Percentiles rank a stretch among this genome's conserved stretches.
These are phyloP conservation scores for Hypomyces rosellus DNA, from an alignment of 2,329 filamentous ascomycete species.

Conservation along the genomic window DNA sequence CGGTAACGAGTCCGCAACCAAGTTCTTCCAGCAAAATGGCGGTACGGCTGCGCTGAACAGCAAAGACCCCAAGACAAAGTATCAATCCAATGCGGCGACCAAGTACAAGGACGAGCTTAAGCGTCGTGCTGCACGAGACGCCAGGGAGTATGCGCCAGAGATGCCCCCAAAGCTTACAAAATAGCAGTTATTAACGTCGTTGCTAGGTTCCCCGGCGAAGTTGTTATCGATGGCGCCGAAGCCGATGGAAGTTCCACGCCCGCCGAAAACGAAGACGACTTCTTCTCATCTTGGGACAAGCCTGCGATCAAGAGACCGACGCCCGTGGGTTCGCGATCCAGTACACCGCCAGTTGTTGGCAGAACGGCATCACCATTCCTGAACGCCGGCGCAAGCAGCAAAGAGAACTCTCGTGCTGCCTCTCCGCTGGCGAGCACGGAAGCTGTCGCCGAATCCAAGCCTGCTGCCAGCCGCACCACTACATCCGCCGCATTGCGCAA, in stretches of 20 bases:
- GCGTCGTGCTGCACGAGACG: conserved; percentile 74
- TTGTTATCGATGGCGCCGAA: conserved; percentile 70
- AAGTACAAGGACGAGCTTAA: conserved; percentile 99
- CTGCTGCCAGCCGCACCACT: conserved; percentile 64
- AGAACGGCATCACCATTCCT: conserved; percentile 89
- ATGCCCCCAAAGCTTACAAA: not conserved
- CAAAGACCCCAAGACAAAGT: conserved; percentile 96
- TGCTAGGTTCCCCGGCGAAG: conserved; percentile 71
- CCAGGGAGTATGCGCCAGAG: conserved; percentile 62
- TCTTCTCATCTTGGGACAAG: conserved; percentile 99
- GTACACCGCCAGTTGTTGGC: conserved; percentile 73
- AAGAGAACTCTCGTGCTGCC: conserved; percentile 67
- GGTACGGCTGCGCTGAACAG: conserved; percentile 89
- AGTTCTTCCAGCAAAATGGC: conserved; percentile 96
- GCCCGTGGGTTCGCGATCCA: conserved; percentile 83
- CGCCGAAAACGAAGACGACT: conserved; percentile 86
- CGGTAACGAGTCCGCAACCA: conserved; percentile 95
- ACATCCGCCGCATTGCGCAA: conserved; percentile 81
- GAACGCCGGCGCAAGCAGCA: conserved; percentile 65
- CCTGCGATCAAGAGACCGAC: conserved; percentile 94
- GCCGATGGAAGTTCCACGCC: conserved; percentile 67
- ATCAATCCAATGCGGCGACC: conserved; percentile 82
- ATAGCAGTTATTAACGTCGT: conserved; percentile 18
- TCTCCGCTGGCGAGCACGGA: conserved; percentile 70
- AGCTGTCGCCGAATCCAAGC: conserved; percentile 46